These are phyloP conservation scores for Fraxinus angustifolia DNA, from an alignment of 305 asterid genomes.

Conservation along the genomic window DNA sequence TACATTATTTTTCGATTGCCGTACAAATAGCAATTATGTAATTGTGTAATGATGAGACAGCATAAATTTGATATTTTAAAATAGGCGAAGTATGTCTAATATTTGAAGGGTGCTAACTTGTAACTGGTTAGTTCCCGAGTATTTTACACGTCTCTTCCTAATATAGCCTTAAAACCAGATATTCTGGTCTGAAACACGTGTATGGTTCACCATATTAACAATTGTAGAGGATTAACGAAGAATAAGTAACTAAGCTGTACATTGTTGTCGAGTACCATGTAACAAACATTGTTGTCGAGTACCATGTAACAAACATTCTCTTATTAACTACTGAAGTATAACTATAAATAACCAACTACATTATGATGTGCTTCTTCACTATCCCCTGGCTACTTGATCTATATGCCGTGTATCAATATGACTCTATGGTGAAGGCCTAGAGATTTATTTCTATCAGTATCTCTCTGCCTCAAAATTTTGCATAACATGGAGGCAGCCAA, in stretches of 20 bases:
- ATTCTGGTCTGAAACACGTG: constrained; percentile 31
- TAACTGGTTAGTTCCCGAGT: constrained; percentile 22
- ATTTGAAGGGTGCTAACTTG: constrained; percentile 26
- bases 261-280: background rate
- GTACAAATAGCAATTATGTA: background rate
- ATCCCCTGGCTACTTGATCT: constrained; percentile 10
- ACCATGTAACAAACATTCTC: background rate
- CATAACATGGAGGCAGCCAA: constrained; percentile 1
- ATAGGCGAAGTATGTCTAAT: background rate
- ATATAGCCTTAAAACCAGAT: constrained; percentile 32
- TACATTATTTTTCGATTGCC: constrained; percentile 1
- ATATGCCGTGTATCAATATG: background rate
- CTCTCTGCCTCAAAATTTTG: constrained; percentile 9
- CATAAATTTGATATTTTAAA: background rate
- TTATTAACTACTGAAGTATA: background rate
- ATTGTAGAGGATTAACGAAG: background rate
- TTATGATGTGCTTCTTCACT: constrained; percentile 7
- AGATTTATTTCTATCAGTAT: background rate
- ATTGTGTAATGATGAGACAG: background rate
- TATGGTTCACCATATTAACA: background rate
- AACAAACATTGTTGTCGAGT: background rate
- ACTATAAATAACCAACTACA: background rate
- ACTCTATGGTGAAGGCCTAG: background rate
- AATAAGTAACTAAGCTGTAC: background rate
- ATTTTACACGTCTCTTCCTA: constrained; percentile 29